These are phyloP conservation scores for Xylaria bambusicola DNA, from an alignment of 495 filamentous ascomycete species.

Conservation along the genomic window DNA sequence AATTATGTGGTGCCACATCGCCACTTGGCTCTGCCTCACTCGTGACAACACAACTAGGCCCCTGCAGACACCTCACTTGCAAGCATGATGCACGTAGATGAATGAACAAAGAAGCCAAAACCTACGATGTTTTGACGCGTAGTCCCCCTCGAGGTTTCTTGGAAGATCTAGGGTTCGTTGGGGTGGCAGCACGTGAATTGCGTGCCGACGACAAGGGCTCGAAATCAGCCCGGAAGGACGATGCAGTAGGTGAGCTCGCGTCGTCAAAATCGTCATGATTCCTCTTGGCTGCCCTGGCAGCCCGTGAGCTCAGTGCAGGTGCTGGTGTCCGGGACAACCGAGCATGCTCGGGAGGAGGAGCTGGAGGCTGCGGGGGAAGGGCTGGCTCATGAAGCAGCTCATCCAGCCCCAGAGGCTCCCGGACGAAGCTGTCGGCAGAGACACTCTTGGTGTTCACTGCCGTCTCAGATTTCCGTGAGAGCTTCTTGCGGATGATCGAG, in stretches of 20 bases:
- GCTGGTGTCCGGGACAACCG: constrained; percentile 32
- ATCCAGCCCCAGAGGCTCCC: constrained; percentile 19
- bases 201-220: constrained; percentile 46
- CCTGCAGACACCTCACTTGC: constrained; percentile 20
- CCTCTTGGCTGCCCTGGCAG: constrained; percentile 43
- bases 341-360: constrained; percentile 27
- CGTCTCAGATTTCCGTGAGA: constrained; percentile 25
- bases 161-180: constrained; percentile 49
- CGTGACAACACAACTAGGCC: constrained; percentile 30
- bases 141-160: constrained; percentile 60
- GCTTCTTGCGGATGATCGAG: constrained; percentile 24
- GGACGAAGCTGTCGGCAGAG: constrained; percentile 32
- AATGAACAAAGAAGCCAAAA: constrained; percentile 26
- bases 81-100: constrained; percentile 13
- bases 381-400: constrained; percentile 13
- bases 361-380: constrained; percentile 28
- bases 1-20: constrained; percentile 40
- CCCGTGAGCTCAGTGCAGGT: constrained; percentile 31
- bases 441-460: constrained; percentile 23
- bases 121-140: constrained; percentile 72
- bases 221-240: constrained; percentile 39
- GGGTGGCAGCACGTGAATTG: constrained; percentile 59
- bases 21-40: constrained; percentile 37
- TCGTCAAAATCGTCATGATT: constrained; percentile 50
- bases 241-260: constrained; percentile 46